These are phyloP conservation scores for Hapsidospora chrysogenum DNA, from an alignment of 495 filamentous ascomycete species.

Conservation along the genomic window DNA sequence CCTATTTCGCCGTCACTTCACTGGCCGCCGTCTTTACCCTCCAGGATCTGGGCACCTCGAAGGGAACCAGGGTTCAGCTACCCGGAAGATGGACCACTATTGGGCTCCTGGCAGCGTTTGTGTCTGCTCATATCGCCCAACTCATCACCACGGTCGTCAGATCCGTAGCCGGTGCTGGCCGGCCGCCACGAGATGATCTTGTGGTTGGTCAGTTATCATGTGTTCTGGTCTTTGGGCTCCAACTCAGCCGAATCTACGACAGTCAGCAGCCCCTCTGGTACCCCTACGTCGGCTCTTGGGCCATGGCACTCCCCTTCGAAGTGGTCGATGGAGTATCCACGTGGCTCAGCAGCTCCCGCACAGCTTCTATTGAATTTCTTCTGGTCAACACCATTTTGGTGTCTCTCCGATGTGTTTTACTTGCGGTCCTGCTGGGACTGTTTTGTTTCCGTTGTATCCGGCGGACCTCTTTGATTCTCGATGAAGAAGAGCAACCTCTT, in stretches of 20 bases:
- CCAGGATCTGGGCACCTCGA: constrained; percentile 23
- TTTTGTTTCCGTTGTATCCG: too few relatives aligned
- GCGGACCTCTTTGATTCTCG: constrained; percentile 12
- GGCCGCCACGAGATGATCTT: constrained; percentile 21
- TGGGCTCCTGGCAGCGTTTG: constrained; percentile 26
- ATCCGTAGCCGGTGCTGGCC: constrained; percentile 13
- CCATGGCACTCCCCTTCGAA: constrained; percentile 34
- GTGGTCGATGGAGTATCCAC: constrained; percentile 19
- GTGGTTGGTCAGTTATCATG: constrained; percentile 35
- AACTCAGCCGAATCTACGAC: constrained; percentile 32
- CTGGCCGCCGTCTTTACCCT: constrained; percentile 36
- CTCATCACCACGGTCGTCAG: constrained; percentile 22
- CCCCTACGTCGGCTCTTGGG: constrained; percentile 39
- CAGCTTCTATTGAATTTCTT: neutral
- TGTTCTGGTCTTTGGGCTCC: constrained; percentile 35
- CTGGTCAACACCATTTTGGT: constrained; percentile 5
- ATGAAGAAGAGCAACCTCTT: constrained; percentile 34
- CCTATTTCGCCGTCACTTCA: constrained; percentile 36
- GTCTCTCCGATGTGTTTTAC: constrained; percentile 11
- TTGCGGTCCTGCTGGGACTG: constrained; percentile 16
- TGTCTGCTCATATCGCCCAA: constrained; percentile 34
- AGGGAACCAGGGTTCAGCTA: constrained; percentile 14
- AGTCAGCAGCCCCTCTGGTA: constrained; percentile 39
- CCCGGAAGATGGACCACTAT: constrained; percentile 28
- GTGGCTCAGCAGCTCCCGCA: constrained; percentile 1